Base-by-base conservation (phyloP, 768 basidiomycete species). In the Lentinula sp. region DNA sequence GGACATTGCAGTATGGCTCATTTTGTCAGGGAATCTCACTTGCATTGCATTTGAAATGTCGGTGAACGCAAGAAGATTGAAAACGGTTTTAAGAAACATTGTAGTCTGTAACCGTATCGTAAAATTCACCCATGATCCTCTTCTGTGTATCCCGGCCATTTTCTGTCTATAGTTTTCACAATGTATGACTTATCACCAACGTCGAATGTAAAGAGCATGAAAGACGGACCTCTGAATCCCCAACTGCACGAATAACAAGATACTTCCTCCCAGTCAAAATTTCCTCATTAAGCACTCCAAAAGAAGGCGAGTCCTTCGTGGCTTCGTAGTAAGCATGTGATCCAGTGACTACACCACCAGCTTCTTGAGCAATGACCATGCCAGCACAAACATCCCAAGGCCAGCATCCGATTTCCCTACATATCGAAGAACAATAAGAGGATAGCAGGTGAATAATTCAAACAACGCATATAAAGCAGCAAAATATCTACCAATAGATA, bases 321-420 rank as follows among this genome's bases (percentile, higher is more conserved):
- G 73, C 64, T 2, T 74, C 70, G 63, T 85, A 77, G 8, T 72
- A 71, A 21, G 71, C 74, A 55, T 87, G 80, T 53, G 86, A 86
- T 37, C 92, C 93, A 16, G 89, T 87, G 34, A 91, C 85, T 10
- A 87, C 75, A 13, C 88, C 84, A 5, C 96, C 96, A 0, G 95
- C 91, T 70, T 96, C 96, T 63, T 91, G 83, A 0, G 91, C 89
- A 62, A 98, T 95, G 65, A 96, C 87, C 11, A 91, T 86, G 0
- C 95, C 96, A 2, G 96, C 94, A 66, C 88, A 93, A 46, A 95
- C 89, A 71, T 95, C 91, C 94, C 93, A 95, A 13, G 89, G 84
- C 78, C 79, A 82, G 64, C 80, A 82, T 23, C 93, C 93, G 63
- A 95, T 88, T 71, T 93, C 91, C 88, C 89, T 89, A 62, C 39